phyloP scores from a whole-genome alignment of 148 eudicot species.

The Fagopyrum tataricum region DNA sequence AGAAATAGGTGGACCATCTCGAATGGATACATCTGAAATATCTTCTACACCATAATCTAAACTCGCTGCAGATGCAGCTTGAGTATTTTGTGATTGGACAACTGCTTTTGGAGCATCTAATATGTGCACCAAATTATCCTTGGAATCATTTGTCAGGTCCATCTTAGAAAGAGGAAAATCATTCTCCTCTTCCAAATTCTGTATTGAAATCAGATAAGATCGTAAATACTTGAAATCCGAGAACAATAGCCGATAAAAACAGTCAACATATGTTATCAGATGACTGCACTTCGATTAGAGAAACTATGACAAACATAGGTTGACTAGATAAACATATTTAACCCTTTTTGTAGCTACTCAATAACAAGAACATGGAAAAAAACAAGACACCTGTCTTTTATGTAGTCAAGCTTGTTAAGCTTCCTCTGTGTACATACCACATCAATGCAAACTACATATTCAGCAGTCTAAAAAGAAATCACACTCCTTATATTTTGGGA shows the following conservation, averaged over 20 bases:
- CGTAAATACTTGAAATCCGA: not conserved
- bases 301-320: not conserved
- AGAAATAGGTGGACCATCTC: constrained; percentile 32
- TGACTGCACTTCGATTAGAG: not conserved
- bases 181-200: constrained; percentile 33
- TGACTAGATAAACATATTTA: not conserved
- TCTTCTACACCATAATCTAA: constrained; percentile 25
- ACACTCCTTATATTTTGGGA: not conserved
- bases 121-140: not conserved
- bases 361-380: not conserved
- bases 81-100: constrained; percentile 1
- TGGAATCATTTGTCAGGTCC: constrained; percentile 14
- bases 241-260: not conserved
- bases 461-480: not conserved
- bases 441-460: not conserved
- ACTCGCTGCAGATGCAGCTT: constrained; percentile 23
- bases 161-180: constrained; percentile 22
- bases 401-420: not conserved
- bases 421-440: not conserved
- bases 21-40: constrained; percentile 24
- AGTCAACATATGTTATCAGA: constrained; percentile 2
- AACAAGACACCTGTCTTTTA: not conserved
- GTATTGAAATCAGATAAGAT: constrained; percentile 19
- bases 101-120: not conserved
- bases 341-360: not conserved